Base-by-base conservation (phyloP, 2,329 filamentous ascomycete species). In the Raffaelea ambrosiae region DNA sequence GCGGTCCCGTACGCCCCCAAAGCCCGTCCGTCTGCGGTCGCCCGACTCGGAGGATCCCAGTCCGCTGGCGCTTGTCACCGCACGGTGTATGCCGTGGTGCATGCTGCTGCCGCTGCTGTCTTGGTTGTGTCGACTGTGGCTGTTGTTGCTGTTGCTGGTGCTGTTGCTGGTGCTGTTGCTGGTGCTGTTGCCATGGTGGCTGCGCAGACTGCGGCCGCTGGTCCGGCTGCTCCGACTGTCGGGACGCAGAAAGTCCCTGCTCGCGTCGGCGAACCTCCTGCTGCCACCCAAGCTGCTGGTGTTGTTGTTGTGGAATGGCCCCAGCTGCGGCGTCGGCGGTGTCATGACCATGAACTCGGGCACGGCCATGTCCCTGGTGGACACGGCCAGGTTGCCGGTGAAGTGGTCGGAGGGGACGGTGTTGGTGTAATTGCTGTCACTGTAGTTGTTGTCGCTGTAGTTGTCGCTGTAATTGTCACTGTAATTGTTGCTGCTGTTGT, bases 321-420 rank as follows among this genome's bases (percentile, higher is more conserved):
- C 41, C 18, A 40, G 56, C 19, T 53, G 53, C 3, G 70, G 70
- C 21, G 70, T 71, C 14, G 70, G 69, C 4, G 71, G 69, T 33
- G 69, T 72, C 69, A 72, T 72, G 60, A 68, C 69, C 20, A 71
- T 56, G 41, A 66, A 70, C n/a, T 63, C 58, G 4, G 70, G 69
- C 3, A 69, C 55, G 3, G 69, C 67, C 5, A 68, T 56, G 22
- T 3, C 38, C 9, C 7, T 5, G 23, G 9, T 23, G 40, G 2
- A 21, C n/a, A 11, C 8, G 8, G n/a, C n/a, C n/a, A n/a, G n/a
- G n/a, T n/a, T n/a, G n/a, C n/a, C n/a, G n/a, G n/a, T n/a, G 11
- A 14, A 14, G 2, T 23, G n/a, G 19, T 14, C 5, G n/a, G 19
- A n/a, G 43, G 14, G 23, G 4, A 38, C 41, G 22, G 47, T 26